Conservation (phyloP, 2,329 filamentous ascomycete genomes). For the Ophiosphaerella narmari region DNA sequence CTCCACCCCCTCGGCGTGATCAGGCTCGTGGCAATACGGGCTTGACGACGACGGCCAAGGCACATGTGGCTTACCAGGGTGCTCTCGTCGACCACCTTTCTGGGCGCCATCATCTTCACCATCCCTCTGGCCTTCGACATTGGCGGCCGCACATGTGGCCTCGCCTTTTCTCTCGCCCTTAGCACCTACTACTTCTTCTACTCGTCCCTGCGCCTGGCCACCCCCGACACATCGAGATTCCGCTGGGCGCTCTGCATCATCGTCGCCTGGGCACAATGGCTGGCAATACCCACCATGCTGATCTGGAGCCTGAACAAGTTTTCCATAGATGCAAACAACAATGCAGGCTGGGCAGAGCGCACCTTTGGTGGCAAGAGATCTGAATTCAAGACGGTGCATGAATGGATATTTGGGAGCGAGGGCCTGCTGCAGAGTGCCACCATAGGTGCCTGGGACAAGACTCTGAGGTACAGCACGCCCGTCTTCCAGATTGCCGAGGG, state of each 20-base stretch:
- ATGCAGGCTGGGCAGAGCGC: conserved; percentile 76
- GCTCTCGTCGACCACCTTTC: conserved; percentile 80
- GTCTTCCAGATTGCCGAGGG: conserved; percentile 94
- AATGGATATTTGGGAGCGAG: conserved; percentile 88
- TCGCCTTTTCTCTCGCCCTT: conserved; percentile 89
- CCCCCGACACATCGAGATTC: conserved; percentile 76
- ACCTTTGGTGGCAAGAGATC: conserved; percentile 72
- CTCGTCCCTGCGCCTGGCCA: conserved; percentile 77
- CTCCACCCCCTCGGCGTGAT: conserved; percentile 26
- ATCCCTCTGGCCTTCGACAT: conserved; percentile 98
- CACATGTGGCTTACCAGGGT: conserved; percentile 84
- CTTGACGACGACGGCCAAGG: conserved; percentile 52
- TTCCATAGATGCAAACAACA: conserved; percentile 80
- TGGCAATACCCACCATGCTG: conserved; percentile 81
- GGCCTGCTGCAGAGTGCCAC: conserved; percentile 80
- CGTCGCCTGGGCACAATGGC: conserved; percentile 79
- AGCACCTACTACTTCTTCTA: conserved; percentile 90
- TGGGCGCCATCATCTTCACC: conserved; percentile 90
- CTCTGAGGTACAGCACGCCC: conserved; percentile 87
- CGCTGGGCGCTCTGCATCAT: conserved; percentile 71
- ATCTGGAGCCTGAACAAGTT: conserved; percentile 97
- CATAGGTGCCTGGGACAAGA: conserved; percentile 86
- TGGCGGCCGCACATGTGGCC: conserved; percentile 88
- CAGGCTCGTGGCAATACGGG: conserved; percentile 53
- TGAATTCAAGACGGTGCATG: conserved; percentile 67